Evolutionary conservation across 2,329 filamentous ascomycete genomes (phyloP), one percentile per base, ranked within the genome.

Genomic region (Aurifilum marmelostoma): DNA sequence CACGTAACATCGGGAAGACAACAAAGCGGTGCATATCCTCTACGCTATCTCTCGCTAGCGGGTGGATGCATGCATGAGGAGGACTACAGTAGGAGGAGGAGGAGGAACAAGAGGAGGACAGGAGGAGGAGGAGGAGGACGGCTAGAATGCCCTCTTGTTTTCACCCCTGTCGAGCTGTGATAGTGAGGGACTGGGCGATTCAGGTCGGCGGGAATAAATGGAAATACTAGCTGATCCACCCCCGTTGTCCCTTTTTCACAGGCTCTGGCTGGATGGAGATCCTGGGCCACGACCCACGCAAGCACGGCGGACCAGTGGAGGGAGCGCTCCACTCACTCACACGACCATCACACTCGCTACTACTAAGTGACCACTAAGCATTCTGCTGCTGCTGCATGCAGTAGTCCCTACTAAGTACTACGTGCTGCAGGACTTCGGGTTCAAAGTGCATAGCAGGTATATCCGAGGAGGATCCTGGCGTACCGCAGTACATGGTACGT

Each of bases 161-260:
- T 21, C 24, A 5, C 37, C 27, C 60, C 7, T 21, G 21, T 29
- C 34, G 60, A 21, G 43, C 18, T 41, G 5, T 11, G 21, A n/a
- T 43, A 8, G 29, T 47, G 60, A 18, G 27, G 37, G 60, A 12
- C 24, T 63, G 39, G 41, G 60, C 60, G 52, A 29, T 32, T 29
- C 27, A 63, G 60, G 60, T 29, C n/a, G 21, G 39, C 60, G 60
- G 60, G n/a, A 63, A 63, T 63, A 63, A 63, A 43, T 32, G 60
- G 60, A 24, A 63, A 63, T 63, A 32, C 37, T 50, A 8, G 59
- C 27, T 56, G 52, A 56, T 29, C 52, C 6, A 29, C 52, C 24
- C 27, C 27, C 27, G 27, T 18, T 29, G 52, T 29, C 27, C 27
- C 27, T 29, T 29, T 2, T 29, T 1, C 16, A 29, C 52, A 56